phyloP scores from a whole-genome alignment of 2,329 filamentous ascomycete species.

The Fusarium lateritium region DNA sequence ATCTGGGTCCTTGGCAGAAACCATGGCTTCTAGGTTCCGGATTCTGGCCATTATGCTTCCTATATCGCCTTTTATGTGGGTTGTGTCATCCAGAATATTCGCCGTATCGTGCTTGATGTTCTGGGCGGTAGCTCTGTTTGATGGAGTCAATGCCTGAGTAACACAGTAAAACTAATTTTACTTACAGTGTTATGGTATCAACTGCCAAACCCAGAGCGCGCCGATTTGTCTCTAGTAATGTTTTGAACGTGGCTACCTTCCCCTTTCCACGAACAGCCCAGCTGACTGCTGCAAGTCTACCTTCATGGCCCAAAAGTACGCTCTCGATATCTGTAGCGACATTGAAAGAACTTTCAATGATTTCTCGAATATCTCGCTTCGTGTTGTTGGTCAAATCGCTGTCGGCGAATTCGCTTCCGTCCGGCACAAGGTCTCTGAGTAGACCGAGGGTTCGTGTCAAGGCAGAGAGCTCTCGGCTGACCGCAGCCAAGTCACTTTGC shows the following conservation, averaged over 20 bases:
- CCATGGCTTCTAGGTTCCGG: background rate
- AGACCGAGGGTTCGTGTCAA: slow-evolving; percentile 9
- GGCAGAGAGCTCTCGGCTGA: background rate
- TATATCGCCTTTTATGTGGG: slow-evolving; percentile 13
- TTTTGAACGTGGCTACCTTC: slow-evolving; percentile 3
- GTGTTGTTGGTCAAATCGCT: background rate
- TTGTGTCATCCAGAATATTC: slow-evolving; percentile 4
- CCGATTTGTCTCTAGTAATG: slow-evolving; percentile 3
- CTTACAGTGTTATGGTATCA: slow-evolving; percentile 16
- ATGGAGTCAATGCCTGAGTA: no score
- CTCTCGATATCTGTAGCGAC: background rate
- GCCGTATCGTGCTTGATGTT: slow-evolving; percentile 13
- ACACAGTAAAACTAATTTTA: no score
- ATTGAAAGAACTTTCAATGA: background rate
- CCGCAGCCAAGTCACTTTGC: background rate
- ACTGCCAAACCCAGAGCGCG: slow-evolving; percentile 7
- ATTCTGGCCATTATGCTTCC: background rate
- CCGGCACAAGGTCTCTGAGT: background rate
- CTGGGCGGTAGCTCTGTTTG: slow-evolving; percentile 1
- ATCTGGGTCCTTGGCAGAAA: background rate
- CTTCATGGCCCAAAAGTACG: background rate
- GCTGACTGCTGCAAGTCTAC: background rate
- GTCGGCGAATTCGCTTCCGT: background rate
- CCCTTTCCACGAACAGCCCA: slow-evolving; percentile 9
- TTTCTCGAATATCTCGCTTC: background rate